Base-by-base conservation (phyloP, 1,284 basidiomycete genomes). In the Ganoderma meredithae region DNA sequence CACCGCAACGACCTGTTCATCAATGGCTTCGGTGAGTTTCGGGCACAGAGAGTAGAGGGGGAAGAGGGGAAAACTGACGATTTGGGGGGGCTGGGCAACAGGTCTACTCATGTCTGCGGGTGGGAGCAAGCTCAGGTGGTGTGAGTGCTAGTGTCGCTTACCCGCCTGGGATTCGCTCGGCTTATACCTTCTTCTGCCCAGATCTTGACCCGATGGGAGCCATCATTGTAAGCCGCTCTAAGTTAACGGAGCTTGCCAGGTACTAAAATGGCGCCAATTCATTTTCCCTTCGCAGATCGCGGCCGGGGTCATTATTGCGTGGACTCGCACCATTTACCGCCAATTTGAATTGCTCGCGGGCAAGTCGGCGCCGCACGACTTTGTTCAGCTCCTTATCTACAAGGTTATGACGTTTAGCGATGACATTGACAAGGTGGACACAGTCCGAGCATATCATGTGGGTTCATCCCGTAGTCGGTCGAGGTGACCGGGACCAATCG, bases 311-410 rank as follows among this genome's bases (percentile, higher is more conserved):
- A 94, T 96, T 72, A 74, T 86, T n/a, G 87, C 93, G 1, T 98
- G 97, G 97, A 75, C 80, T 13, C 82, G 83, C 52, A 97, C 95
- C 0, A 85, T 95, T 55, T 92, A 93, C 75, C 81, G 82, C 68
- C 90, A 98, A 79, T 99, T 98, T 76, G 91, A 90, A 71, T 88
- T 95, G 58, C 84, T 99, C 22, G 96, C 95, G 0, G 97, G 97
- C 56, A 95, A 92, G 79, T 92, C 95, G 1, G 97, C 97, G 2
- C 92, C 96, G 7, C 89, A 92, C 71, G 95, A 98, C 33, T 98
- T 98, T 78, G 80, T 96, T 67, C 94, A 96, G 77, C 87, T 98
- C 52, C 86, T 99, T 78, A 94, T 93, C 66, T 99, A 98, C 87
- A 98, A 98, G 76, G 91, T 93, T 3, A 88, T 90, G 80, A 97